Conservation (phyloP, 176 grass and related monocot species). For the Cocos nucifera region DNA sequence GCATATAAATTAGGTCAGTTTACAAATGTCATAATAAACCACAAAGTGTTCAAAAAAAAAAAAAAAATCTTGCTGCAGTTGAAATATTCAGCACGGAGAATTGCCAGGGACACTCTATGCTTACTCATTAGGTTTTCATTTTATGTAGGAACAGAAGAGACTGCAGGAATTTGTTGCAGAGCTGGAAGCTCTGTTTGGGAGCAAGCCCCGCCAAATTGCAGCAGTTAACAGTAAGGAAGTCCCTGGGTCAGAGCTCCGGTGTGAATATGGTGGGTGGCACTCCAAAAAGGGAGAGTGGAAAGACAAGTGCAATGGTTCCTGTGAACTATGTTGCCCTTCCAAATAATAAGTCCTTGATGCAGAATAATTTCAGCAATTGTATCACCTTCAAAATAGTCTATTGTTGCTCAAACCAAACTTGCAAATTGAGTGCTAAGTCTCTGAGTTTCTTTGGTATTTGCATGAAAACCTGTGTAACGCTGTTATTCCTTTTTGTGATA, state of each 20-base stretch:
- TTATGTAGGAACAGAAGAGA: constrained; percentile 66
- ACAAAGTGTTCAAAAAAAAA: no score
- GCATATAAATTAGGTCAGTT: no score
- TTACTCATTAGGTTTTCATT: neutral
- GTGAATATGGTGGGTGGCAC: constrained; percentile 52
- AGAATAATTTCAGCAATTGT: constrained; percentile 15
- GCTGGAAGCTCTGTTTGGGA: constrained; percentile 45
- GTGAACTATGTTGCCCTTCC: constrained; percentile 66
- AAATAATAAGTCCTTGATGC: constrained; percentile 13
- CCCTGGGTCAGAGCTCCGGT: constrained; percentile 70
- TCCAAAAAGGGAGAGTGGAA: constrained; percentile 3
- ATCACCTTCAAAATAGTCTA: constrained; percentile 20
- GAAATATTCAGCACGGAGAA: no score
- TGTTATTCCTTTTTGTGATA: no score
- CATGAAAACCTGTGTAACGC: no score
- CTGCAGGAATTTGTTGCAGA: constrained; percentile 59
- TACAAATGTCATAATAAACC: no score
- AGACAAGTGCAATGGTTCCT: constrained; percentile 24
- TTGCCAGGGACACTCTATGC: no score
- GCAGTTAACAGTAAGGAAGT: constrained; percentile 44
- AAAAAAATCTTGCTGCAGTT: no score
- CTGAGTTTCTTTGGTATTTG: no score
- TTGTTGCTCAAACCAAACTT: no score
- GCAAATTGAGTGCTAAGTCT: no score
- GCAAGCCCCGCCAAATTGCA: constrained; percentile 66